Percentiles rank a stretch among this genome's conserved stretches.
Evolutionary conservation across 164 flowering plant genomes (phyloP).

Genomic region (Hamamelis virginiana): DNA sequence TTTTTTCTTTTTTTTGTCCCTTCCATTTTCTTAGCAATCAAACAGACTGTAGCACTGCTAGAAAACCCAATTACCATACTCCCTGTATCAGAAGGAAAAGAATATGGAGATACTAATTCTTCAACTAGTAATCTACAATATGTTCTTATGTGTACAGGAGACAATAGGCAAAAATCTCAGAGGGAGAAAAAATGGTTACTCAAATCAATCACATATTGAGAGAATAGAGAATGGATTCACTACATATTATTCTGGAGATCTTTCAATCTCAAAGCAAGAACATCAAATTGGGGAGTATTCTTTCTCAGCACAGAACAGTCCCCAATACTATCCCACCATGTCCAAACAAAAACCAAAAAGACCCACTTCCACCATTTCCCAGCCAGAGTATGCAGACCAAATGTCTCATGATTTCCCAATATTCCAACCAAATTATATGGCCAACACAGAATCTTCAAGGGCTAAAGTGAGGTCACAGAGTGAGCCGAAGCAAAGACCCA

Average conservation of each 20-base stretch:
- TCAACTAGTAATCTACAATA: not conserved
- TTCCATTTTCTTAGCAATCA: no score
- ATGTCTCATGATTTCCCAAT: not conserved
- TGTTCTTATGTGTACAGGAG: constrained; percentile 12
- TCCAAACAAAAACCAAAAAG: constrained; percentile 4
- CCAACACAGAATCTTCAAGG: constrained; percentile 46
- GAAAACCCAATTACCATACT: no score
- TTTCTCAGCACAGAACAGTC: constrained; percentile 12
- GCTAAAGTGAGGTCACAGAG: constrained; percentile 49
- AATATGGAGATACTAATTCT: no score
- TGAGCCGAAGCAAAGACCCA: constrained; percentile 43
- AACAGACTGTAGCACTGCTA: no score
- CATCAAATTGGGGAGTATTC: constrained; percentile 9
- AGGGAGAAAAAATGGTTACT: constrained; percentile 9
- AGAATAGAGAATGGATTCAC: constrained; percentile 15
- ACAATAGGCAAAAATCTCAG: constrained; percentile 3
- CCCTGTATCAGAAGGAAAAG: no score
- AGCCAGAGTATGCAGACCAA: constrained; percentile 5
- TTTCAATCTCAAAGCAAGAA: constrained; percentile 17
- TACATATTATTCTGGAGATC: constrained; percentile 13
- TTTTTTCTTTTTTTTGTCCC: no score
- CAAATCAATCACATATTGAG: constrained; percentile 10
- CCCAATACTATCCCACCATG: not conserved
- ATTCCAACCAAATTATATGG: constrained; percentile 37
- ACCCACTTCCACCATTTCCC: not conserved